Percentiles rank a stretch among this genome's conserved stretches.
These are phyloP conservation scores for Ustanciosporium gigantosporum DNA, from an alignment of 1,284 basidiomycete species.

Conservation along the genomic window DNA sequence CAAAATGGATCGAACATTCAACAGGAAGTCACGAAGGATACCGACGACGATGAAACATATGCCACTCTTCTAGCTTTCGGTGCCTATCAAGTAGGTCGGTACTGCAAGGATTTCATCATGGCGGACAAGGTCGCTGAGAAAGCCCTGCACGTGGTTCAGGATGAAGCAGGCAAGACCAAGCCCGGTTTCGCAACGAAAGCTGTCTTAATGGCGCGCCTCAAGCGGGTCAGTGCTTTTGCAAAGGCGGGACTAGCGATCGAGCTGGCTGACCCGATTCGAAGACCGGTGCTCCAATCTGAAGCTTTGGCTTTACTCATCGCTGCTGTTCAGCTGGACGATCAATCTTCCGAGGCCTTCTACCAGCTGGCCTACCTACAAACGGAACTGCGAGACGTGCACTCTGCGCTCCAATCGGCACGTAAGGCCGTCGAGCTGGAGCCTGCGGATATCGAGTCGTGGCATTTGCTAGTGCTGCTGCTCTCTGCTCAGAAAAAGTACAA, in stretches of 20 bases:
- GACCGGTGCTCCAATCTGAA: slow-evolving; percentile 18
- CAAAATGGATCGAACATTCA: slow-evolving; percentile 2
- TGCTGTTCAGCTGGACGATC: slow-evolving; percentile 68
- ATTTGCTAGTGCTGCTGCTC: slow-evolving; percentile 81
- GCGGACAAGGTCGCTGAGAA: slow-evolving; percentile 43
- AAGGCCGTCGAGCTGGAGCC: slow-evolving; percentile 74
- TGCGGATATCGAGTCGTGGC: slow-evolving; percentile 80
- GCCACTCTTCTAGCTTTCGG: slow-evolving; percentile 46
- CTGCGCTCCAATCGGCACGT: slow-evolving; percentile 73
- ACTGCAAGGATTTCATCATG: slow-evolving; percentile 31
- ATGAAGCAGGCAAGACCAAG: slow-evolving; percentile 18
- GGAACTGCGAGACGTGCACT: slow-evolving; percentile 71
- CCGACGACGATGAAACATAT: slow-evolving; percentile 41
- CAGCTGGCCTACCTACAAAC: slow-evolving; percentile 64
- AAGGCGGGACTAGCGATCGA: slow-evolving; percentile 33
- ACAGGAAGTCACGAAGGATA: slow-evolving; percentile 16
- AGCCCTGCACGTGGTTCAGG: slow-evolving; percentile 34
- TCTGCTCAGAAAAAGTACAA: slow-evolving; percentile 80
- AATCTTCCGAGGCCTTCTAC: slow-evolving; percentile 71
- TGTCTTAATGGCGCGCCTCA: slow-evolving; percentile 26
- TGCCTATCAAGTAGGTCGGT: slow-evolving; percentile 34
- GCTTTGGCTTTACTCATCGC: slow-evolving; percentile 64
- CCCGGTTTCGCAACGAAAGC: slow-evolving; percentile 6
- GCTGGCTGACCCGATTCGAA: slow-evolving; percentile 23
- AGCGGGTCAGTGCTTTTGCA: slow-evolving; percentile 40